Evolutionary conservation across 2,329 filamentous ascomycete genomes (phyloP).

Genomic region (Xylaria sp.): DNA sequence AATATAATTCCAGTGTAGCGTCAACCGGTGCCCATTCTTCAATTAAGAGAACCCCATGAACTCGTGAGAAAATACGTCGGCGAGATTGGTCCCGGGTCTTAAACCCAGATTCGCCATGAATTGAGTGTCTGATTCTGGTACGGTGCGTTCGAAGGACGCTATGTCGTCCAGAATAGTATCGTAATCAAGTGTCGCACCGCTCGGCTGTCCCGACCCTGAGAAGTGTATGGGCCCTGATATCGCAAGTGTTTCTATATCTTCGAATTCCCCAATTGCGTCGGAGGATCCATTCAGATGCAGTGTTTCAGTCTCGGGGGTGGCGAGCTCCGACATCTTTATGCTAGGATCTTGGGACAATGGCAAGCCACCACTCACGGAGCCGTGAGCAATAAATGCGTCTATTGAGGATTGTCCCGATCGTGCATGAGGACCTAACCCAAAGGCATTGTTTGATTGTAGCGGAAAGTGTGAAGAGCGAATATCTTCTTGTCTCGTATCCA

Average conservation of each 20-base stretch:
- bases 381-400: conserved; percentile 4
- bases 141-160: conserved; percentile 60
- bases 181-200: conserved; percentile 55
- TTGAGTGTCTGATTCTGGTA: conserved; percentile 65
- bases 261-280: conserved; percentile 5
- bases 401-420: conserved; percentile 4
- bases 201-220: conserved; percentile 31
- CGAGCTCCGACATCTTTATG: conserved; percentile 18
- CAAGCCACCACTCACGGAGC: conserved; percentile 11
- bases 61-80: conserved; percentile 52
- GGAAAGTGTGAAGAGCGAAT: background rate
- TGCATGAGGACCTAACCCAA: background rate
- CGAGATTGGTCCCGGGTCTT: conserved; percentile 68
- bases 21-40: background rate
- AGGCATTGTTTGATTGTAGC: background rate
- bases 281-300: conserved; percentile 16
- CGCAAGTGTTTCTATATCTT: conserved; percentile 17
- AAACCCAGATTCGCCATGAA: conserved; percentile 76
- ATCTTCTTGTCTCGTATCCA: conserved; percentile 3
- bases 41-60: conserved; percentile 40
- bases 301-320: conserved; percentile 6
- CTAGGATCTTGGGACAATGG: conserved; percentile 12
- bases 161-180: conserved; percentile 64
- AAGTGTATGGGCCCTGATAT: conserved; percentile 26
- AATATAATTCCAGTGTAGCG: background rate